A percentile compares a stretch with the other conserved stretches of the same genome.
phyloP scores from a whole-genome alignment of 164 flowering plant genomes.

The Vitis rupestris region DNA sequence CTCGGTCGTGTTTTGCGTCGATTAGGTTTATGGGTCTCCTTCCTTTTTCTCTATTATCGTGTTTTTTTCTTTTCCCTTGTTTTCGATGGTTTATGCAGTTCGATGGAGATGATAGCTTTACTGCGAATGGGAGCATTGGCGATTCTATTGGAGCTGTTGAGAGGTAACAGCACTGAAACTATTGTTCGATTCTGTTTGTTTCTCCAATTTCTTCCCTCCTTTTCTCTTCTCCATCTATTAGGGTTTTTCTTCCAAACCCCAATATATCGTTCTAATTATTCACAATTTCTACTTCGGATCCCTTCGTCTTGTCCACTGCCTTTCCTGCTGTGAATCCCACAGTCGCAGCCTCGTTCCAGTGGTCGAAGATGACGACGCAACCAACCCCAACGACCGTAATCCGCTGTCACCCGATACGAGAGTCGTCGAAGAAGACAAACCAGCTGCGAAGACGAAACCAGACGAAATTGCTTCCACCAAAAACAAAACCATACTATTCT shows the following conservation, averaged over 20 bases:
- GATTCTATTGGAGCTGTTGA: slow-evolving; percentile 33
- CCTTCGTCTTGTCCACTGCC: too few species aligned
- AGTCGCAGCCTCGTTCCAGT: background rate
- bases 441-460: background rate
- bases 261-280: too few species aligned
- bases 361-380: slow-evolving; percentile 4
- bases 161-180: slow-evolving; percentile 24
- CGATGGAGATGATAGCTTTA: slow-evolving; percentile 23
- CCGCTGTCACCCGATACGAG: too few species aligned
- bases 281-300: too few species aligned
- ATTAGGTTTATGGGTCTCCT: slow-evolving; percentile 28
- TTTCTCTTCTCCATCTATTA: background rate
- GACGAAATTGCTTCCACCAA: background rate
- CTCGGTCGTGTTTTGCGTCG: slow-evolving; percentile 7
- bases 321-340: too few species aligned
- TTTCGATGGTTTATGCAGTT: slow-evolving; percentile 20
- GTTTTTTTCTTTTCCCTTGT: slow-evolving; percentile 6
- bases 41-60: slow-evolving; percentile 15
- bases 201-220: background rate
- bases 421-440: too few species aligned
- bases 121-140: slow-evolving; percentile 30
- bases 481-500: background rate
- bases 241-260: too few species aligned
- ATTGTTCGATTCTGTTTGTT: slow-evolving; percentile 1
- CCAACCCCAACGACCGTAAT: too few species aligned